Evolutionary conservation across 2,329 filamentous ascomycete species (phyloP).

Genomic region (Alternaria novae-zelandiae): DNA sequence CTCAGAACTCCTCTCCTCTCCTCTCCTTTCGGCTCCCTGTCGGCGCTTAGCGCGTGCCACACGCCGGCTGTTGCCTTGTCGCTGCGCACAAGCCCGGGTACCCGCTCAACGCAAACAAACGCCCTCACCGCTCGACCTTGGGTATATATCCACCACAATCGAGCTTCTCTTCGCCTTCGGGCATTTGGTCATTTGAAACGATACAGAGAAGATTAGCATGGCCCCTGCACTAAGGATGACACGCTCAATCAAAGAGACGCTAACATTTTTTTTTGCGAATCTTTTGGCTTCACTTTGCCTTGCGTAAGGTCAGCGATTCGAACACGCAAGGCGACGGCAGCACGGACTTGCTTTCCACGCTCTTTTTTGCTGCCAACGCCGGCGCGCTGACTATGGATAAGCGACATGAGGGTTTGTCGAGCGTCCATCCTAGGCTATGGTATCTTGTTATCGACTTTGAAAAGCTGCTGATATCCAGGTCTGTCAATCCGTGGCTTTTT

Average conservation of each 20-base stretch:
- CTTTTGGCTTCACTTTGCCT: neutral
- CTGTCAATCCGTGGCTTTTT: neutral
- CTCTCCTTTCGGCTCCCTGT: neutral
- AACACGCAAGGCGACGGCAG: neutral
- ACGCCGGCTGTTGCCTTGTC: conserved; percentile 1
- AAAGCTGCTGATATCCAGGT: neutral
- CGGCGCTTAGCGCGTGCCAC: neutral
- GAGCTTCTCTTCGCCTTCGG: conserved; percentile 11
- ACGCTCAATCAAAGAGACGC: conserved; percentile 52
- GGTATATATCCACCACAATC: neutral
- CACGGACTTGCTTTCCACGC: neutral
- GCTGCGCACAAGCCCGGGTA: neutral
- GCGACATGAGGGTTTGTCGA: neutral
- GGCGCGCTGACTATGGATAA: neutral
- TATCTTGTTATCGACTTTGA: neutral
- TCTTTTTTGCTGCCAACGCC: neutral
- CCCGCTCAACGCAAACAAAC: neutral
- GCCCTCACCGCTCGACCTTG: neutral
- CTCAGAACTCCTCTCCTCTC: neutral
- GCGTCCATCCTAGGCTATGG: neutral
- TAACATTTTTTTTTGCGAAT: conserved; percentile 36
- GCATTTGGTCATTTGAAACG: conserved; percentile 35
- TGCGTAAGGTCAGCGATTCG: neutral
- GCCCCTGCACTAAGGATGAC: conserved; percentile 89
- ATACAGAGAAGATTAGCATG: conserved; percentile 54